These are phyloP conservation scores for Talaromyces sp. DNA, from an alignment of 2,329 filamentous ascomycete species.

Conservation along the genomic window DNA sequence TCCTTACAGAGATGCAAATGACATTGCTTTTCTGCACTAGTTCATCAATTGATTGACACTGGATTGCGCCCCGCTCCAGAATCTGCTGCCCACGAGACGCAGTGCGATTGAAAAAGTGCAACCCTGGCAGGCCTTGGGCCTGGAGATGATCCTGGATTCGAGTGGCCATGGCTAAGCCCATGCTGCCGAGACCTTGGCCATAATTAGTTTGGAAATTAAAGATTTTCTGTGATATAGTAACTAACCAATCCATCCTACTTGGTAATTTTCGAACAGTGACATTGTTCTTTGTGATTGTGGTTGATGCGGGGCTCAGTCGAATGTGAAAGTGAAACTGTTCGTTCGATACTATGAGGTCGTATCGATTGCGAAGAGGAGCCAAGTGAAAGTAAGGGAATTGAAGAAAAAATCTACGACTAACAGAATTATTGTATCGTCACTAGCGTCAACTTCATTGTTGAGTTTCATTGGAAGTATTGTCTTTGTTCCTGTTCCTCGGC, in stretches of 20 bases:
- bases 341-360: neutral
- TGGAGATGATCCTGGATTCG: slow-evolving; percentile 10
- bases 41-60: slow-evolving; percentile 5
- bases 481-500: too few relatives aligned
- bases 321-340: neutral
- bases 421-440: too few relatives aligned
- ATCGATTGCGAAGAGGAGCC: too few relatives aligned
- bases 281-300: neutral
- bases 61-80: slow-evolving; percentile 1
- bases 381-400: too few relatives aligned
- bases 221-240: neutral
- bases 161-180: slow-evolving; percentile 13
- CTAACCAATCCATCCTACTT: neutral
- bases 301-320: neutral
- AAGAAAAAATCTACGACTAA: too few relatives aligned
- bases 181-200: slow-evolving; percentile 9
- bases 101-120: slow-evolving; percentile 12
- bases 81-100: slow-evolving; percentile 7
- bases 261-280: neutral
- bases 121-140: neutral
- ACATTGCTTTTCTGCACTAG: slow-evolving; percentile 9
- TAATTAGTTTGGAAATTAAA: neutral
- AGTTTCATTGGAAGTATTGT: too few relatives aligned
- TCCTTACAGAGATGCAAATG: slow-evolving; percentile 12
- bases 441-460: too few relatives aligned